These are phyloP conservation scores for Spiraea crenata DNA, from an alignment of 331 rosid genomes.

Conservation along the genomic window DNA sequence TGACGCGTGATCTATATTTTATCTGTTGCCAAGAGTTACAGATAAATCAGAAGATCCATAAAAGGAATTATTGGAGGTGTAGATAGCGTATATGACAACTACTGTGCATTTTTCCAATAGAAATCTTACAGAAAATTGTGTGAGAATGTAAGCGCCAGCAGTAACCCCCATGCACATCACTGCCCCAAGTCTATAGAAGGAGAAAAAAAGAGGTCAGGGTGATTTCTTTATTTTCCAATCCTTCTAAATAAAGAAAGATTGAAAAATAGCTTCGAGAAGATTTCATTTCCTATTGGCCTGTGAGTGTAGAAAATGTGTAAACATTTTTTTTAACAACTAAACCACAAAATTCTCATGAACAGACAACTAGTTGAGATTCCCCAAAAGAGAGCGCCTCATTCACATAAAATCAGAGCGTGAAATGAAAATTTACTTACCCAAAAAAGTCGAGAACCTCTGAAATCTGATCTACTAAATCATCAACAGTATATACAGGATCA, in stretches of 20 bases:
- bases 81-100: constrained; percentile 3
- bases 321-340: constrained; percentile 2
- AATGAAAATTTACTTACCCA: constrained; percentile 52
- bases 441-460: constrained; percentile 87
- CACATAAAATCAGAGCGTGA: neutral
- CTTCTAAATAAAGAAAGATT: neutral
- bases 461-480: constrained; percentile 92
- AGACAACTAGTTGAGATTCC: neutral
- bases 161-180: constrained; percentile 98
- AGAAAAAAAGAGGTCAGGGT: constrained; percentile 31
- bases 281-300: no score
- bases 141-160: constrained; percentile 93
- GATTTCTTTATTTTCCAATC: constrained; percentile 1
- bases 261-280: neutral
- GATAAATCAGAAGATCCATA: constrained; percentile 11
- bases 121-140: constrained; percentile 82
- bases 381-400: neutral
- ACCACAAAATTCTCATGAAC: neutral
- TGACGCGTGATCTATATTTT: constrained; percentile 74
- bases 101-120: constrained; percentile 2
- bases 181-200: constrained; percentile 58
- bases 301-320: neutral
- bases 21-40: constrained; percentile 55
- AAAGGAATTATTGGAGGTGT: constrained; percentile 5
- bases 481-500: constrained; percentile 65